Conservation (phyloP, 2,329 filamentous ascomycete species). For the Exserohilum turcica region DNA sequence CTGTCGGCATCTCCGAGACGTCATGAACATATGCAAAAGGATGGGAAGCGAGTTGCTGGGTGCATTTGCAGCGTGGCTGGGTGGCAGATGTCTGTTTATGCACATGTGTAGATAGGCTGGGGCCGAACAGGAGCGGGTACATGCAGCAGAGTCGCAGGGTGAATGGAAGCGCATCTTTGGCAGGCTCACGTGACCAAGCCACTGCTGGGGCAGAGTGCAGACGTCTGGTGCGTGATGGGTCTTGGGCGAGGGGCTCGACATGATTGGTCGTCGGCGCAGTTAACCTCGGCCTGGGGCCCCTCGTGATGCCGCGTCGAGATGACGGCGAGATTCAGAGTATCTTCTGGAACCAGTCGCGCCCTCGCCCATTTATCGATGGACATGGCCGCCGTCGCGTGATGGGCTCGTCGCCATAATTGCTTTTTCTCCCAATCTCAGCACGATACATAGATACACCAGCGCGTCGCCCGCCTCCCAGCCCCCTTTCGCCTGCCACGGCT, state of each 20-base stretch:
- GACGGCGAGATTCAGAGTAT: constrained; percentile 11
- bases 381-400: background rate
- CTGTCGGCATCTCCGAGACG: background rate
- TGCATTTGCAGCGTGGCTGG: background rate
- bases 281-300: constrained; percentile 21
- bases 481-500: background rate
- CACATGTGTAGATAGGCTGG: background rate
- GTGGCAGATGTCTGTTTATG: background rate
- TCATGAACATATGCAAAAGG: background rate
- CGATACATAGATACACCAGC: background rate
- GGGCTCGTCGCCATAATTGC: background rate
- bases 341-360: constrained; percentile 26
- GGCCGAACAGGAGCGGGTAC: background rate
- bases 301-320: constrained; percentile 1
- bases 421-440: background rate
- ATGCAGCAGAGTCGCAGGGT: background rate
- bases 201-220: constrained; percentile 2
- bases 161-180: background rate
- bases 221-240: constrained; percentile 11
- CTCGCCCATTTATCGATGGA: background rate
- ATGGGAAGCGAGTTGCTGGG: background rate
- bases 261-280: constrained; percentile 6
- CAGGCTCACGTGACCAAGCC: too few relatives aligned
- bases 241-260: background rate
- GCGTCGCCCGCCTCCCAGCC: background rate